Base-by-base conservation (phyloP, 768 basidiomycete genomes). In the Sutorius australiensis region DNA sequence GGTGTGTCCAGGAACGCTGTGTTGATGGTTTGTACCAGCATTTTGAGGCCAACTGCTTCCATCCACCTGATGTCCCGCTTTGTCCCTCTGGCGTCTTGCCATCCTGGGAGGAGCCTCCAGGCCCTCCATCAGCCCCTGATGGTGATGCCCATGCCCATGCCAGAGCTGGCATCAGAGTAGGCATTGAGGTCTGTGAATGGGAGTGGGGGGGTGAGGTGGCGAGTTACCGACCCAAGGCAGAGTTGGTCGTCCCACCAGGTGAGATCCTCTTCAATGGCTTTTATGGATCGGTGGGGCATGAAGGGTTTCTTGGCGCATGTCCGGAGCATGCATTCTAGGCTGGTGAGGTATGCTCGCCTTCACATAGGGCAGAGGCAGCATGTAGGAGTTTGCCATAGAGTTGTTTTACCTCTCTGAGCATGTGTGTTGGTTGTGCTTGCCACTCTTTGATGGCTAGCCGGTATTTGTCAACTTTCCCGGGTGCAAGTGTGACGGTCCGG, bases 341-440 rank as follows among this genome's bases (percentile, higher is more conserved):
- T 10, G 0, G 9, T 37, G 2, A 37, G n/a, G 6, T 37, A 37
- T 2, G 37, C 37, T 2, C n/a, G 7, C 40, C 40, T 9, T 41
- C 14, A 0, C 14, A 3, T 1, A 41, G 12, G 3, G 24, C 14
- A 2, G 40, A 0, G 1, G 27, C 16, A 0, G n/a, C 6, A 2
- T 47, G 46, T 0, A 47, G 24, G 1, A 47, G n/a, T 8, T 47
- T 36, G 1, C 46, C 24, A 2, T 47, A 47, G 0, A 47, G 34
- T 1, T 37, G 24, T 27, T 47, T 7, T 37, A 47, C 2, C 10
- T 47, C 46, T 9, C 37, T 13, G 0, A 47, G n/a, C 3, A 28
- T 0, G 11, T 47, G 46, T 0, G 16, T 2, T 1, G 21, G 0
- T 0, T 24, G 21, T 1, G 2, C 2, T 2, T 10, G 14, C 34